phyloP scores from a whole-genome alignment of 306 rosid genomes.

The Cucumis cinereus region DNA sequence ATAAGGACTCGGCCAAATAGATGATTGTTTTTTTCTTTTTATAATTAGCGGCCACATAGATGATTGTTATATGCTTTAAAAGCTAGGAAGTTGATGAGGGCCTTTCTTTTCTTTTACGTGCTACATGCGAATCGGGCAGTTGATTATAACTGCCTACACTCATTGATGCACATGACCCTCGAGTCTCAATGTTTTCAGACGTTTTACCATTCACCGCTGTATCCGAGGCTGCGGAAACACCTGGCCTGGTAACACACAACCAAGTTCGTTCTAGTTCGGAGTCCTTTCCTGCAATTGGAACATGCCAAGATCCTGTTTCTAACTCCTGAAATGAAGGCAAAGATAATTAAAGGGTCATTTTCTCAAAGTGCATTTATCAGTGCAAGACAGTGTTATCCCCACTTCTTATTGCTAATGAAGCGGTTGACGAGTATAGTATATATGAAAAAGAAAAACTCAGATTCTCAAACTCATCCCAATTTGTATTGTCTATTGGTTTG shows the following conservation, averaged over 20 bases:
- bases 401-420: too few species aligned
- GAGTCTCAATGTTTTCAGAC: conserved; percentile 10
- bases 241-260: conserved; percentile 63
- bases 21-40: too few species aligned
- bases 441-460: too few species aligned
- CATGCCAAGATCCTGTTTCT: conserved; percentile 76
- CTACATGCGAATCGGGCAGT: conserved; percentile 13
- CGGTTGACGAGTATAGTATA: too few species aligned
- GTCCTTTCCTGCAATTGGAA: conserved; percentile 36
- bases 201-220: too few species aligned
- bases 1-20: too few species aligned
- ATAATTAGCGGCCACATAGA: too few species aligned
- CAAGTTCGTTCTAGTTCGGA: conserved; percentile 36
- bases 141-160: neutral
- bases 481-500: too few species aligned
- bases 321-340: conserved; percentile 48
- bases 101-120: conserved; percentile 73
- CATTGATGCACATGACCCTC: conserved; percentile 3
- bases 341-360: neutral
- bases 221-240: neutral
- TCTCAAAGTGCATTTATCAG: neutral
- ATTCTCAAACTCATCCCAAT: too few species aligned
- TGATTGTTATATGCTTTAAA: too few species aligned
- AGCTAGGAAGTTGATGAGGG: conserved; percentile 24
- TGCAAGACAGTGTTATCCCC: too few species aligned